Evolutionary conservation across 257 asterid species (phyloP).

Genomic region (Nicotiana paniculata): DNA sequence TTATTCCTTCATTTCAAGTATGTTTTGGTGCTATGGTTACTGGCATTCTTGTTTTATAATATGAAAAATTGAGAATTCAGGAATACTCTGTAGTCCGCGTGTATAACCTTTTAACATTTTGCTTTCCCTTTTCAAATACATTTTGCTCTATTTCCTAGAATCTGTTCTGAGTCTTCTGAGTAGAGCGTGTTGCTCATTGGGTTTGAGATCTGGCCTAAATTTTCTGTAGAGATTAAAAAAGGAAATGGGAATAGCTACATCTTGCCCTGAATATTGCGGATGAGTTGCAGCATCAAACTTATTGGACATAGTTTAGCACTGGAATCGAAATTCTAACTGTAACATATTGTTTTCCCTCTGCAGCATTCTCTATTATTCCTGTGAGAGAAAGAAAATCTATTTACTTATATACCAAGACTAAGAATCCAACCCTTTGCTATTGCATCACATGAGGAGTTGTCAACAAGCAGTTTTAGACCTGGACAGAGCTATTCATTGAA

Average conservation of each 20-base stretch:
- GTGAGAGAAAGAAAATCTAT: not conserved
- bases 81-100: too few relatives aligned
- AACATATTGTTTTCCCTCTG: not conserved
- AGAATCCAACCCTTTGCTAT: not conserved
- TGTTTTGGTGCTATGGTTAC: not conserved
- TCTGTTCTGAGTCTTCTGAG: too few relatives aligned
- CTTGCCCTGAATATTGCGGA: not conserved
- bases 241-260: too few relatives aligned
- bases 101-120: too few relatives aligned
- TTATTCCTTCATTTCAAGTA: not conserved
- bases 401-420: not conserved
- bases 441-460: not conserved
- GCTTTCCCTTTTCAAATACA: too few relatives aligned
- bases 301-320: not conserved
- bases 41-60: not conserved
- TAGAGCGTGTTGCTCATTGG: too few relatives aligned
- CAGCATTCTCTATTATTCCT: not conserved
- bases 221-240: too few relatives aligned
- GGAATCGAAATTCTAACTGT: not conserved
- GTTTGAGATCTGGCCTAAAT: too few relatives aligned
- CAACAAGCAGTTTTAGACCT: not conserved
- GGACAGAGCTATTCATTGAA: not conserved
- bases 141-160: too few relatives aligned
- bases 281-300: not conserved
- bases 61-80: too few relatives aligned